A percentile compares a stretch with the other conserved stretches of the same genome.
Conservation (phyloP, 495 filamentous ascomycete species). For the Penicillium malachiteum region DNA sequence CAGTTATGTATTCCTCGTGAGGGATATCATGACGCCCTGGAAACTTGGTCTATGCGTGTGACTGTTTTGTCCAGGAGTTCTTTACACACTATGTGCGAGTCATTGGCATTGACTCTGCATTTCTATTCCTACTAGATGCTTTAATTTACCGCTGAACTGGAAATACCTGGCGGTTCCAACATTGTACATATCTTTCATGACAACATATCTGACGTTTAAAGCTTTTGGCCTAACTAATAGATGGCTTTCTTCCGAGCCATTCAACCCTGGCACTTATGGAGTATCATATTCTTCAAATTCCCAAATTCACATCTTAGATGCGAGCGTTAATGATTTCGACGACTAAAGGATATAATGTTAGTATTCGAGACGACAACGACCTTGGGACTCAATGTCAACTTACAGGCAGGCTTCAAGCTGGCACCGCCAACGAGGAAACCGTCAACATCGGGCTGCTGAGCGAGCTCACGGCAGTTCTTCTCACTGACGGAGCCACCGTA, state of each 20-base stretch:
- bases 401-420: constrained; percentile 96
- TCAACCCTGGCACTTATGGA: constrained; percentile 7
- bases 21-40: background rate
- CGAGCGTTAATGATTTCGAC: constrained; percentile 67
- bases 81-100: background rate
- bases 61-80: background rate
- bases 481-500: constrained; percentile 96
- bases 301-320: constrained; percentile 35
- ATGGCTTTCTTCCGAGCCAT: constrained; percentile 6
- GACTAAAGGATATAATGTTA: constrained; percentile 38
- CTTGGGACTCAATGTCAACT: constrained; percentile 36
- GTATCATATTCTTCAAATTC: constrained; percentile 19
- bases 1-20: constrained; percentile 91
- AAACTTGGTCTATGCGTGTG: background rate
- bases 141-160: constrained; percentile 16
- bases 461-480: constrained; percentile 95
- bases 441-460: constrained; percentile 90
- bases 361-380: constrained; percentile 3
- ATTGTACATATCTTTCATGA: constrained; percentile 38
- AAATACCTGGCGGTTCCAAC: constrained; percentile 18
- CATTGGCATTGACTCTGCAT: background rate
- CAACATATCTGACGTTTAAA: constrained; percentile 30
- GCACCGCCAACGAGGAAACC: constrained; percentile 98
- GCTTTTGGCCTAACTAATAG: constrained; percentile 17
- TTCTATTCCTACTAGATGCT: background rate